Evolutionary conservation across 768 basidiomycete genomes (phyloP).

Genomic region (Leccinum ochraceum): DNA sequence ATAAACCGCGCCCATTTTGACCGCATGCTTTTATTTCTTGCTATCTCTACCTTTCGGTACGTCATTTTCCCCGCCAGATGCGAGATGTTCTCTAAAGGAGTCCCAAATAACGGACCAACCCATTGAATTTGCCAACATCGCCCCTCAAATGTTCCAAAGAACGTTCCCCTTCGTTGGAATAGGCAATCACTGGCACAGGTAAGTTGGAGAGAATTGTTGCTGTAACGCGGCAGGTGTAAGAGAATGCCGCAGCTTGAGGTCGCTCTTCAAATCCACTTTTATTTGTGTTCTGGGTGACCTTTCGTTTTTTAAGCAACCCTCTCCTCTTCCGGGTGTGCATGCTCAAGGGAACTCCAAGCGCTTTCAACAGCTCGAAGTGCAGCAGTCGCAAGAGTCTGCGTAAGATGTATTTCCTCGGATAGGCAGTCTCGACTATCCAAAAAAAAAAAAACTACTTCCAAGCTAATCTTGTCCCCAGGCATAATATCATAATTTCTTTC

Average conservation of each 20-base stretch:
- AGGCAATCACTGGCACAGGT: slow-evolving; percentile 36
- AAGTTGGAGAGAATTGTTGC: slow-evolving; percentile 55
- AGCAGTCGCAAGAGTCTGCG: slow-evolving; percentile 13
- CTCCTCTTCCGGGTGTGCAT: slow-evolving; percentile 2
- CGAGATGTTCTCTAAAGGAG: slow-evolving; percentile 10
- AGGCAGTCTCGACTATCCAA: too few relatives aligned
- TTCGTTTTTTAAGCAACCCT: slow-evolving; percentile 17
- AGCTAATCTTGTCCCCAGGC: too few relatives aligned
- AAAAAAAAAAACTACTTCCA: too few relatives aligned
- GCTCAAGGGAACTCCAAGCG: slow-evolving; percentile 14
- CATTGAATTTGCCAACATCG: slow-evolving; percentile 28
- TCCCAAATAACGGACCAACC: slow-evolving; percentile 29
- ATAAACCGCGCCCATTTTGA: neutral
- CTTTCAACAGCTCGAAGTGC: slow-evolving; percentile 17
- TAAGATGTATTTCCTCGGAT: too few relatives aligned
- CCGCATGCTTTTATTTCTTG: slow-evolving; percentile 31
- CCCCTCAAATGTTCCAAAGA: slow-evolving; percentile 27
- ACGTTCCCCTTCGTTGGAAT: slow-evolving; percentile 36
- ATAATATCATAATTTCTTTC: too few relatives aligned
- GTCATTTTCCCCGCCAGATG: slow-evolving; percentile 1
- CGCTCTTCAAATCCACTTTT: neutral
- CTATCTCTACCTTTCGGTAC: slow-evolving; percentile 33
- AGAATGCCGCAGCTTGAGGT: slow-evolving; percentile 43
- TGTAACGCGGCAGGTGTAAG: slow-evolving; percentile 43
- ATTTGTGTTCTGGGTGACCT: slow-evolving; percentile 2